Evolutionary conservation across 1,284 basidiomycete species (phyloP).

Genomic region (Mycena citricolor): DNA sequence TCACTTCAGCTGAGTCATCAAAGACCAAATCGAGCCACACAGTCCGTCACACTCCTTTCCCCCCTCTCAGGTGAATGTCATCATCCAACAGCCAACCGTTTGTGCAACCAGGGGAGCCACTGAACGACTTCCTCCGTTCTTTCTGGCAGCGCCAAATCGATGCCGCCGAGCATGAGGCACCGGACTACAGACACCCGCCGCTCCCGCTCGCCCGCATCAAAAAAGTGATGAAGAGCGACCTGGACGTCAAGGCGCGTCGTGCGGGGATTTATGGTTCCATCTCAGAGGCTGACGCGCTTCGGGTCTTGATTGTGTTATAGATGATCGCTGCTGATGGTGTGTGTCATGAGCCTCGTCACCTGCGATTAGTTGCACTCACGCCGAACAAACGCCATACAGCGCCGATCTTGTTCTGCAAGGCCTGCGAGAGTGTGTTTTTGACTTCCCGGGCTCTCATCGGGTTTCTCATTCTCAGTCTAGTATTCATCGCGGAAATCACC

Average conservation of each 20-base stretch:
- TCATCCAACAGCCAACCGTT: slow-evolving; percentile 36
- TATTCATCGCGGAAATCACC: slow-evolving; percentile 94
- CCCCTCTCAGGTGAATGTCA: too few relatives aligned
- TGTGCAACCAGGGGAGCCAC: slow-evolving; percentile 73
- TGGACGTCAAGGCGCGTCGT: slow-evolving; percentile 81
- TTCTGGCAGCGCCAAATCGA: slow-evolving; percentile 87
- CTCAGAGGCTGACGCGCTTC: background rate
- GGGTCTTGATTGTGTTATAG: slow-evolving; percentile 38
- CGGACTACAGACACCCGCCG: slow-evolving; percentile 82
- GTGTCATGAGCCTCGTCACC: slow-evolving; percentile 24
- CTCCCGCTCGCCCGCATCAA: slow-evolving; percentile 92
- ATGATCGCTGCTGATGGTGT: slow-evolving; percentile 94
- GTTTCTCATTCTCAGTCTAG: slow-evolving; percentile 40
- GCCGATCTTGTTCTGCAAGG: slow-evolving; percentile 92
- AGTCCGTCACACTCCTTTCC: too few relatives aligned
- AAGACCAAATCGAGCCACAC: too few relatives aligned
- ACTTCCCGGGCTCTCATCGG: slow-evolving; percentile 4
- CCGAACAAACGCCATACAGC: slow-evolving; percentile 51
- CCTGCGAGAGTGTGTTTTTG: slow-evolving; percentile 84
- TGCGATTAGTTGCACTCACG: slow-evolving; percentile 16
- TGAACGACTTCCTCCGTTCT: slow-evolving; percentile 73
- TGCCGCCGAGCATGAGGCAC: slow-evolving; percentile 77
- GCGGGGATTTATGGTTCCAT: background rate
- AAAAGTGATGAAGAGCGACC: slow-evolving; percentile 98
- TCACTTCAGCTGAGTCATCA: too few relatives aligned